phyloP scores from a whole-genome alignment of 148 eudicot species.

The Pouteria glomerata region DNA sequence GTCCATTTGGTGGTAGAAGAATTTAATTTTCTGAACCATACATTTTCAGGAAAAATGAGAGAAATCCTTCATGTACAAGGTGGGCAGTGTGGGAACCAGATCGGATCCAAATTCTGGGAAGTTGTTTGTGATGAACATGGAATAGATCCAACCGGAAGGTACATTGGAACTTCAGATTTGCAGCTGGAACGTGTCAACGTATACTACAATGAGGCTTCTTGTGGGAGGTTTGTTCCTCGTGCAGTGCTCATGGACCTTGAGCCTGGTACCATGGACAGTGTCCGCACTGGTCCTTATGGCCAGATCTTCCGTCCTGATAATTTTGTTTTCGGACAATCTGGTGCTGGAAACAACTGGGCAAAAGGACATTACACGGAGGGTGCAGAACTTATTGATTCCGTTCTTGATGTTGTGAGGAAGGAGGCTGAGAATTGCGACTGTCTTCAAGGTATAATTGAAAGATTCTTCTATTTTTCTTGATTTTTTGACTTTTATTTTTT shows the following conservation, averaged over 20 bases:
- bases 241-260: slow-evolving; percentile 87
- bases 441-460: slow-evolving; percentile 75
- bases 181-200: slow-evolving; percentile 78
- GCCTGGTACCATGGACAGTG: slow-evolving; percentile 89
- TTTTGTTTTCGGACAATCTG: slow-evolving; percentile 77
- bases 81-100: slow-evolving; percentile 89
- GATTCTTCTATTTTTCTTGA: slow-evolving; percentile 50
- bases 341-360: slow-evolving; percentile 82
- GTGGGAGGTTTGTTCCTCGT: slow-evolving; percentile 84
- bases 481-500: slow-evolving; percentile 47
- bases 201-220: slow-evolving; percentile 77
- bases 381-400: slow-evolving; percentile 79
- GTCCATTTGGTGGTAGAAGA: too few species aligned
- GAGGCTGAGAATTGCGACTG: slow-evolving; percentile 87
- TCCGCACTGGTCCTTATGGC: slow-evolving; percentile 74
- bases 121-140: slow-evolving; percentile 84
- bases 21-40: not conserved
- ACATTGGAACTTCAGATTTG: slow-evolving; percentile 62
- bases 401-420: slow-evolving; percentile 84
- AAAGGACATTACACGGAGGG: slow-evolving; percentile 88
- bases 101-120: slow-evolving; percentile 82
- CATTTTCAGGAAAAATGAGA: slow-evolving; percentile 56
- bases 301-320: slow-evolving; percentile 84
- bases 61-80: slow-evolving; percentile 88
- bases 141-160: slow-evolving; percentile 66